Evolutionary conservation across 306 rosid species (phyloP).

Genomic region (Canavalia gladiata): DNA sequence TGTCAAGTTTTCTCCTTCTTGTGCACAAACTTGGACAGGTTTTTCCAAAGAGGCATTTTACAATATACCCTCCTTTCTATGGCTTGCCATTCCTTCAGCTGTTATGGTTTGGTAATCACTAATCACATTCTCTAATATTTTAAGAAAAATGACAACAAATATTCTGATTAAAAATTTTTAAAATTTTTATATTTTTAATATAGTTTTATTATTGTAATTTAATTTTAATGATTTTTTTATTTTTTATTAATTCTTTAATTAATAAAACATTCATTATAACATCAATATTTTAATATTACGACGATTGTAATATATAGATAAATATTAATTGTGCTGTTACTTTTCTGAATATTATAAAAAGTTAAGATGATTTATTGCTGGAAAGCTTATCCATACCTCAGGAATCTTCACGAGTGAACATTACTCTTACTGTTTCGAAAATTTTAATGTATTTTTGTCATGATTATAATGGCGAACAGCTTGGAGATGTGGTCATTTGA

Average conservation of each 20-base stretch:
- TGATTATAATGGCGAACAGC: constrained; percentile 59
- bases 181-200: too few species aligned
- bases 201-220: too few species aligned
- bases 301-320: too few species aligned
- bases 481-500: constrained; percentile 82
- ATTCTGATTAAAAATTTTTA: too few species aligned
- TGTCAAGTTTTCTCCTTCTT: constrained; percentile 74
- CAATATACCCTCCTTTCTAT: constrained; percentile 59
- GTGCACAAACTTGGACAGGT: constrained; percentile 69
- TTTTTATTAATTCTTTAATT: too few species aligned
- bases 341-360: background rate
- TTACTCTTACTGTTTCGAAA: background rate
- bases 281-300: too few species aligned
- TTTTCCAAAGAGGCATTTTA: constrained; percentile 66
- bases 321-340: background rate
- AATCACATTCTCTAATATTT: background rate
- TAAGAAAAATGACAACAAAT: too few species aligned
- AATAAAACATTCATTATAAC: too few species aligned
- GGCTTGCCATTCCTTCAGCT: constrained; percentile 85
- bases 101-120: constrained; percentile 78
- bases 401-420: too few species aligned
- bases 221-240: too few species aligned
- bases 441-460: background rate
- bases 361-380: too few species aligned
- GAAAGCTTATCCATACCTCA: too few species aligned